phyloP scores from a whole-genome alignment of 1,284 basidiomycete genomes.

The Sutorius eximius region DNA sequence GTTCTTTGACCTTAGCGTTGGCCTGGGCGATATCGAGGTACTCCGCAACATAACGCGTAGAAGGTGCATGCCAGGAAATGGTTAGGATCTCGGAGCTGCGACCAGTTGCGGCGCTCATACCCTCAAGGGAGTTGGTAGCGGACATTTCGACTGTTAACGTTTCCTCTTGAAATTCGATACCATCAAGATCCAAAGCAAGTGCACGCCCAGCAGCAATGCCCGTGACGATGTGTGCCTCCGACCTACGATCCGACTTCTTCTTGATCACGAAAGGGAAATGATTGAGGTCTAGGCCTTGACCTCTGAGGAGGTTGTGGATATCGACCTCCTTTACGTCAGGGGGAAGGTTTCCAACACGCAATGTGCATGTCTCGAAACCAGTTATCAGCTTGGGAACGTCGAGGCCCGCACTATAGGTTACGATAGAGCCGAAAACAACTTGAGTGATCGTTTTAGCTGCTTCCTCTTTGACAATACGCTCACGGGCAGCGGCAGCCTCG shows the following conservation, averaged over 20 bases:
- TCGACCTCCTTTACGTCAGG: constrained; percentile 37
- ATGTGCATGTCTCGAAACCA: constrained; percentile 50
- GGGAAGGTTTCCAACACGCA: constrained; percentile 46
- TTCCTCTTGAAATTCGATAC: constrained; percentile 43
- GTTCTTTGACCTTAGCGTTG: constrained; percentile 25
- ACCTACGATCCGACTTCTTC: constrained; percentile 9
- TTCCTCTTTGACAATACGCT: constrained; percentile 31
- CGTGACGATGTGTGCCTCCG: constrained; percentile 42
- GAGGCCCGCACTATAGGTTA: constrained; percentile 49
- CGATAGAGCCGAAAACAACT: constrained; percentile 47
- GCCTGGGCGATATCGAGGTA: constrained; percentile 31
- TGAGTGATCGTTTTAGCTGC: constrained; percentile 41
- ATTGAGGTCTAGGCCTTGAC: constrained; percentile 37
- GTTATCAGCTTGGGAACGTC: constrained; percentile 41
- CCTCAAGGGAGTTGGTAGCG: constrained; percentile 36
- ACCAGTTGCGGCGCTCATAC: constrained; percentile 39
- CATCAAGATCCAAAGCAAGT: constrained; percentile 43
- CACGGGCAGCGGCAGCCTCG: constrained; percentile 14
- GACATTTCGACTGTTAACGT: constrained; percentile 40
- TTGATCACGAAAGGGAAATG: constrained; percentile 37
- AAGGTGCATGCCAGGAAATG: constrained; percentile 46
- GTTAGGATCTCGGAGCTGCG: constrained; percentile 39
- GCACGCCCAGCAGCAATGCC: constrained; percentile 38
- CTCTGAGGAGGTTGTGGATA: constrained; percentile 39
- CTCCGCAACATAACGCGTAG: constrained; percentile 38